phyloP scores from a whole-genome alignment of 169 alveolate species.

The Amoebophrya sp. region DNA sequence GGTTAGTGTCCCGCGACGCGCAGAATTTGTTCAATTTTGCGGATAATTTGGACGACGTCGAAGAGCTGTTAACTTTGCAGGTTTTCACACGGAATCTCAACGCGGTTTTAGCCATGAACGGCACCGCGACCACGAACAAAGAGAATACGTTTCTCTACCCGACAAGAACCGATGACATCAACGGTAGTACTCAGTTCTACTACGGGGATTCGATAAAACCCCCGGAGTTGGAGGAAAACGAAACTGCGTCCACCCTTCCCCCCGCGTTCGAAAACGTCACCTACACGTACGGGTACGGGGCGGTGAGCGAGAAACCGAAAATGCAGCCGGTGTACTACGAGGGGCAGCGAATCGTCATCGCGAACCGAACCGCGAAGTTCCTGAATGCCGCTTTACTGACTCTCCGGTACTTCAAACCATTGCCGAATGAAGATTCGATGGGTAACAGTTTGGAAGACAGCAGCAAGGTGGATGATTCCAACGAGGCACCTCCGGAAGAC shows the following conservation, averaged over 20 bases:
- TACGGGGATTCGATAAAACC: not conserved
- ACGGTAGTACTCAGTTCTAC: not conserved
- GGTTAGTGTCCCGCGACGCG: not conserved
- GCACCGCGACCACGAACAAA: not conserved
- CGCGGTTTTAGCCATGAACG: not conserved
- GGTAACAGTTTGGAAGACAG: too few relatives aligned
- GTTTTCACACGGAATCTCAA: not conserved
- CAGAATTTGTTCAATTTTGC: not conserved
- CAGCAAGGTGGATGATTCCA: not conserved
- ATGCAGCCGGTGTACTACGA: conserved; percentile 13
- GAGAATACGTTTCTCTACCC: not conserved
- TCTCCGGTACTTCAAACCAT: not conserved
- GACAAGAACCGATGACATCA: not conserved
- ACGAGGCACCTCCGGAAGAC: not conserved
- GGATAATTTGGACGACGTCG: not conserved
- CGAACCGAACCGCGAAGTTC: conserved; percentile 8
- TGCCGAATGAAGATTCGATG: too few relatives aligned
- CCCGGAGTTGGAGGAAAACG: not conserved
- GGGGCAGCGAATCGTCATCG: not conserved
- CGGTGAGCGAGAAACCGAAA: not conserved
- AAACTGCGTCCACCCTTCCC: not conserved
- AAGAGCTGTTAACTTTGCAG: not conserved
- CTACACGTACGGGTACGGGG: not conserved
- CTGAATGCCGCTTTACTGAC: not conserved
- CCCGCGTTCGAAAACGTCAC: not conserved